Evolutionary conservation across 805 yeast genomes (phyloP).

Genomic region (Saturnispora bothae): DNA sequence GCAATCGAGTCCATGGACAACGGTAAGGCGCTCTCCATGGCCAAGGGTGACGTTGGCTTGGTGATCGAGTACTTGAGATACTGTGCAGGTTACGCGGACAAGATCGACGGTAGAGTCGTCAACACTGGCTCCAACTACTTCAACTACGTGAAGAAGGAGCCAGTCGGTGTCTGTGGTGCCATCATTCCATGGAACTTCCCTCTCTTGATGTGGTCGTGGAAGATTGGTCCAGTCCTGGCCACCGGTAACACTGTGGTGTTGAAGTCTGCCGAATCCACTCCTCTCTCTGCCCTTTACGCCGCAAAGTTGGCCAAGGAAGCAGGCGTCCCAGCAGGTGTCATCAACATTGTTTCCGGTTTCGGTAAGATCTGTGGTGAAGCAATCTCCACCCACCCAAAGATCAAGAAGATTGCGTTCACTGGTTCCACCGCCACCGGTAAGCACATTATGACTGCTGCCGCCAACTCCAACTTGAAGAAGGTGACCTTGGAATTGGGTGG

Average conservation of each 20-base stretch:
- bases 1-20: slow-evolving; percentile 79
- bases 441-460: slow-evolving; percentile 57
- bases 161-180: slow-evolving; percentile 92
- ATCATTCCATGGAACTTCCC: slow-evolving; percentile 98
- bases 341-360: slow-evolving; percentile 64
- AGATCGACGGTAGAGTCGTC: slow-evolving; percentile 63
- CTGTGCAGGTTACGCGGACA: slow-evolving; percentile 89
- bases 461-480: slow-evolving; percentile 55
- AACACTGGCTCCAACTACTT: slow-evolving; percentile 69
- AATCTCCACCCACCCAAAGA: slow-evolving; percentile 54
- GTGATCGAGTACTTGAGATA: slow-evolving; percentile 64
- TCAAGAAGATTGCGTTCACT: slow-evolving; percentile 70
- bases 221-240: slow-evolving; percentile 85
- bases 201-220: slow-evolving; percentile 88
- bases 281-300: slow-evolving; percentile 61
- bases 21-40: slow-evolving; percentile 69
- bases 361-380: slow-evolving; percentile 68
- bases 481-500: slow-evolving; percentile 79
- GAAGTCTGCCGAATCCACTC: slow-evolving; percentile 89
- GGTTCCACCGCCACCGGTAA: slow-evolving; percentile 75
- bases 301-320: slow-evolving; percentile 56
- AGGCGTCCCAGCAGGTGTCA: slow-evolving; percentile 67
- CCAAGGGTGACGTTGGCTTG: slow-evolving; percentile 67
- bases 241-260: slow-evolving; percentile 83
- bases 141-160: slow-evolving; percentile 76